Percentiles rank a stretch among this genome's conserved stretches.
Evolutionary conservation across 345 rosid genomes (phyloP).

Genomic region (Sisymbrium irio): DNA sequence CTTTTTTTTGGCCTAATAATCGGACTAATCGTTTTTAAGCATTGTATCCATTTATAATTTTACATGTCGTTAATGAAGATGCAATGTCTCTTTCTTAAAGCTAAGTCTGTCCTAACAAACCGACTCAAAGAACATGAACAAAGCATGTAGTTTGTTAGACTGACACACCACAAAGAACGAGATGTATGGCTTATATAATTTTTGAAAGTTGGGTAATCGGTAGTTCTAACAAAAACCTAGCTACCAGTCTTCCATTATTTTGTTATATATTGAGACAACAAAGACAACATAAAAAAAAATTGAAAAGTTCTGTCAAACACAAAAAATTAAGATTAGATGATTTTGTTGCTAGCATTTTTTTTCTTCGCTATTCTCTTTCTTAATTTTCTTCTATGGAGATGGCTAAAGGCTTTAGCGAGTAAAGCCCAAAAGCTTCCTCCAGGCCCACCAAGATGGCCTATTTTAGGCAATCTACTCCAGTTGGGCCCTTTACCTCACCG

Average conservation of each 20-base stretch:
- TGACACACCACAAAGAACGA: conserved; percentile 38
- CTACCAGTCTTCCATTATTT: conserved; percentile 21
- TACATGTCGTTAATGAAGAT: not conserved
- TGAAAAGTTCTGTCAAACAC: not conserved
- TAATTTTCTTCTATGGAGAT: conserved; percentile 31
- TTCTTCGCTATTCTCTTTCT: conserved; percentile 14
- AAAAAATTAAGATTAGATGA: conserved; percentile 5
- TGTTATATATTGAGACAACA: conserved; percentile 25
- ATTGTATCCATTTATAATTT: not conserved
- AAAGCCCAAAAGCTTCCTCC: conserved; percentile 58
- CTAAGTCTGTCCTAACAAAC: conserved; percentile 31
- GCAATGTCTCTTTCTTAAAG: not conserved
- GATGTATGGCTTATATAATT: not conserved
- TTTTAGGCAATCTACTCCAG: conserved; percentile 84
- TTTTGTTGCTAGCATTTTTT: conserved; percentile 9
- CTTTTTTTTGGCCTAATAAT: too few species aligned
- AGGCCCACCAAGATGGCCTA: conserved; percentile 77
- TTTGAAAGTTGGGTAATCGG: not conserved
- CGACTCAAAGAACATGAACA: conserved; percentile 33
- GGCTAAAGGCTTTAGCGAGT: conserved; percentile 14
- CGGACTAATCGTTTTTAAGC: not conserved
- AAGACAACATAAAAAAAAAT: not conserved
- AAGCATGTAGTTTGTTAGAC: conserved; percentile 13
- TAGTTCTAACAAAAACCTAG: conserved; percentile 22
- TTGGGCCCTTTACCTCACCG: conserved; percentile 69